Conservation (phyloP, 73 alveolate species). For the Breviolum minutum region DNA sequence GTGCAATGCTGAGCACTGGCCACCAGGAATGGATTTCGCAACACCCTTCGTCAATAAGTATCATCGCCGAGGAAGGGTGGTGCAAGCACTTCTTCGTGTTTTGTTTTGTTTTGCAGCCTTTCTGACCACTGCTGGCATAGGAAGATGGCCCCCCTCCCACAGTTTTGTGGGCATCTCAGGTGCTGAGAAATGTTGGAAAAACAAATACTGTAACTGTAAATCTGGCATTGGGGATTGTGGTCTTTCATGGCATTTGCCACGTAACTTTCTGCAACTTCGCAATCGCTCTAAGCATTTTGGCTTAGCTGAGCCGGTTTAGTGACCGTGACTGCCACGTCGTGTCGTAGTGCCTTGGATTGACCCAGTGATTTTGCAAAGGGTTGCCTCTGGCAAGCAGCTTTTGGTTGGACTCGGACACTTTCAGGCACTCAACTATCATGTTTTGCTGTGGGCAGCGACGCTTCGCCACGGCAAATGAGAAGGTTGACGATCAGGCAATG, state of each 20-base stretch:
- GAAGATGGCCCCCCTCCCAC: constrained; percentile 51
- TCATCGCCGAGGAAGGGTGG: constrained; percentile 2
- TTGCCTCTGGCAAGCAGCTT: neutral
- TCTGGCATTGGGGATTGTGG: too few relatives aligned
- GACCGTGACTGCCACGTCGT: neutral
- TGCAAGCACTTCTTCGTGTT: neutral
- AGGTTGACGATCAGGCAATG: constrained; percentile 12
- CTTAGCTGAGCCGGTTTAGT: constrained; percentile 6
- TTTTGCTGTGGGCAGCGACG: constrained; percentile 50
- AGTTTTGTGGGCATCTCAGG: constrained; percentile 11
- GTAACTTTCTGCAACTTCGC: too few relatives aligned
- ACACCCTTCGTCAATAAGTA: constrained; percentile 28
- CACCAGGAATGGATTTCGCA: constrained; percentile 24
- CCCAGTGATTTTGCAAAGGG: too few relatives aligned
- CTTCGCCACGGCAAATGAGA: constrained; percentile 19
- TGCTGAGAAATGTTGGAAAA: neutral
- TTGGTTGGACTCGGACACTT: neutral
- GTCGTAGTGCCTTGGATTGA: neutral
- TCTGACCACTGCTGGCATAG: neutral
- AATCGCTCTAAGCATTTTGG: neutral
- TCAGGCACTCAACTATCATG: neutral
- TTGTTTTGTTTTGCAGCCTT: neutral
- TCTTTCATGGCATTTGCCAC: too few relatives aligned
- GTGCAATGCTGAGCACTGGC: neutral
- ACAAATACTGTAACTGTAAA: neutral